Percentiles rank a stretch among this genome's conserved stretches.
These are phyloP conservation scores for Prunus kanzakura DNA, from an alignment of 306 rosid species.

Conservation along the genomic window DNA sequence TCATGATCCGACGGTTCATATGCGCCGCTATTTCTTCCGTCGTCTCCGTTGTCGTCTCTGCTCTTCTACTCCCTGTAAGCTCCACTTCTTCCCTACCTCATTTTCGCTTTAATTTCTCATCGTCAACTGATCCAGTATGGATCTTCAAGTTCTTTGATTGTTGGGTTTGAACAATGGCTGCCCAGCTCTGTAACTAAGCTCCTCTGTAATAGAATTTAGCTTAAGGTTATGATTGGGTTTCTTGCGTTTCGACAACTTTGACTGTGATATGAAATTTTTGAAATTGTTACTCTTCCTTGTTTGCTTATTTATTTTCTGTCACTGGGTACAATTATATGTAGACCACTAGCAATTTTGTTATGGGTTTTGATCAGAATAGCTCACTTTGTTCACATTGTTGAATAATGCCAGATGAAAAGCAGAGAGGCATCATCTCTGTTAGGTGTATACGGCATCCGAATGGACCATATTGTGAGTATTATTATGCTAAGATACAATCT, in stretches of 20 bases:
- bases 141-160: background rate
- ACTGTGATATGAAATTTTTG: background rate
- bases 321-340: background rate
- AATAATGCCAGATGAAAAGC: constrained; percentile 52
- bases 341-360: background rate
- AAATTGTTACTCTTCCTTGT: background rate
- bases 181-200: background rate
- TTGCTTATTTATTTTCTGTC: background rate
- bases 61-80: constrained; percentile 68
- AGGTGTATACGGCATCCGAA: constrained; percentile 66
- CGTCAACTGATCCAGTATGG: background rate
- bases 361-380: background rate
- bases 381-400: constrained; percentile 25
- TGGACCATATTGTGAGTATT: constrained; percentile 74
- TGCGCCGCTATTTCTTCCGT: constrained; percentile 67
- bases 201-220: background rate
- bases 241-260: background rate
- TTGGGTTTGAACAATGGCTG: background rate
- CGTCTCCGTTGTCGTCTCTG: constrained; percentile 48
- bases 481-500: background rate
- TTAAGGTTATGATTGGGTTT: background rate
- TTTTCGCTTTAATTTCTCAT: background rate
- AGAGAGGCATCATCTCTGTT: constrained; percentile 32
- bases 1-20: constrained; percentile 71
- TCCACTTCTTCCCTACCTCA: background rate